Evolutionary conservation across 805 yeast genomes (phyloP), one percentile per base, ranked within the genome.

Genomic region (Ogataea wickerhamii): DNA sequence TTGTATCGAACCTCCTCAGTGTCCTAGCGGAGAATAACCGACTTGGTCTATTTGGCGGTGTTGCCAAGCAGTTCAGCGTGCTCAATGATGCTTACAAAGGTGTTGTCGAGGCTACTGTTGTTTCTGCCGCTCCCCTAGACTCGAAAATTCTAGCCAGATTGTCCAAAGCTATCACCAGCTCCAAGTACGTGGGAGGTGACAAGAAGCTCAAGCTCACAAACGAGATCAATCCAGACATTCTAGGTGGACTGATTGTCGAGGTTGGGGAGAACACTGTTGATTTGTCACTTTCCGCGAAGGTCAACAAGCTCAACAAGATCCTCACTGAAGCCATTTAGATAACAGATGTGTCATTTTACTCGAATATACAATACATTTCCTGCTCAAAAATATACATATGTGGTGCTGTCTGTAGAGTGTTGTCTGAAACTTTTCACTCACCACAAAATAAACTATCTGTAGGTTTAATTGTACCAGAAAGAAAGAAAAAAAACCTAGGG

Each of bases 261-360:
- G 87, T 93, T 56, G 96, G 91, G 60, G 98, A 91, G 73, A 87
- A 83, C 68, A 89, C 98, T 48, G 96, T 88, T 56, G 98, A 93
- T 70, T 76, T 91, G 65, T 82, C 95, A 43, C 78, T 93, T 53
- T 74, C 89, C 44, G 67, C 85, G 61, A 88, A 83, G 76, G 79
- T 93, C 62, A 73, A 85, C 64, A 87, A 78, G 71, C 81, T 89
- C 68, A 93, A 93, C 84, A 79, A 84, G 67, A 79, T 83, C 54
- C 79, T 93, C 64, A 71, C 76, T 55, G 96, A 91, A 74, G 73
- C 95, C 48, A 76, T 89, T 68, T 91, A 82, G 71, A 28, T 33
- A 20, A n/a, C n/a, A n/a, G n/a, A n/a, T n/a, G n/a, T n/a, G n/a
- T n/a, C n/a, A n/a, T n/a, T n/a, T n/a, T n/a, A n/a, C n/a, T n/a